Percentiles rank a stretch among this genome's conserved stretches.
phyloP scores from a whole-genome alignment of 768 basidiomycete genomes.

The Lentinula aciculospora region DNA sequence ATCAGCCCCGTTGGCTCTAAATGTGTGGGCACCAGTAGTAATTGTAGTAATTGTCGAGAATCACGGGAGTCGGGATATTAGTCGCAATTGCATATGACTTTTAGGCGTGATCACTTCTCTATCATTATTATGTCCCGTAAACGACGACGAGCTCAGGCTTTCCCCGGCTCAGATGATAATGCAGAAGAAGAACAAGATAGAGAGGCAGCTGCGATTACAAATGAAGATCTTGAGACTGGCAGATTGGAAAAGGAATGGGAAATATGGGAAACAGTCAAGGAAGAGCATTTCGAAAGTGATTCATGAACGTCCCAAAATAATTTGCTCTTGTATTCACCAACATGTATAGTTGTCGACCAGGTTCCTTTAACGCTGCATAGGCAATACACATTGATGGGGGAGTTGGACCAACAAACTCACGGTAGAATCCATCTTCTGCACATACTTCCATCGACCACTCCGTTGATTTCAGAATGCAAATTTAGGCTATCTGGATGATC shows the following conservation, averaged over 20 bases:
- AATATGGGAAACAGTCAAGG: slow-evolving; percentile 70
- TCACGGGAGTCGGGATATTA: too few relatives aligned
- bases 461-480: neutral
- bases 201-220: neutral
- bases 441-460: neutral
- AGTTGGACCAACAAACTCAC: slow-evolving; percentile 63
- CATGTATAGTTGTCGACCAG: slow-evolving; percentile 62
- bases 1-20: too few relatives aligned
- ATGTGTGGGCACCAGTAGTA: too few relatives aligned
- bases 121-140: neutral
- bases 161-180: neutral
- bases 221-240: slow-evolving; percentile 20
- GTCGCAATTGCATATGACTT: neutral
- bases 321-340: neutral
- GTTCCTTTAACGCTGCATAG: slow-evolving; percentile 71
- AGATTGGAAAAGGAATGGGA: slow-evolving; percentile 49
- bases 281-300: slow-evolving; percentile 76
- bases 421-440: slow-evolving; percentile 28
- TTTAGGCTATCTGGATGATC: slow-evolving; percentile 32
- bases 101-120: neutral
- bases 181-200: neutral
- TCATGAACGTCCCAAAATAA: neutral
- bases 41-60: too few relatives aligned
- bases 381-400: slow-evolving; percentile 62
- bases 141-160: slow-evolving; percentile 3